Base-by-base conservation (phyloP, 345 rosid genomes). In the Aurinia saxatilis region DNA sequence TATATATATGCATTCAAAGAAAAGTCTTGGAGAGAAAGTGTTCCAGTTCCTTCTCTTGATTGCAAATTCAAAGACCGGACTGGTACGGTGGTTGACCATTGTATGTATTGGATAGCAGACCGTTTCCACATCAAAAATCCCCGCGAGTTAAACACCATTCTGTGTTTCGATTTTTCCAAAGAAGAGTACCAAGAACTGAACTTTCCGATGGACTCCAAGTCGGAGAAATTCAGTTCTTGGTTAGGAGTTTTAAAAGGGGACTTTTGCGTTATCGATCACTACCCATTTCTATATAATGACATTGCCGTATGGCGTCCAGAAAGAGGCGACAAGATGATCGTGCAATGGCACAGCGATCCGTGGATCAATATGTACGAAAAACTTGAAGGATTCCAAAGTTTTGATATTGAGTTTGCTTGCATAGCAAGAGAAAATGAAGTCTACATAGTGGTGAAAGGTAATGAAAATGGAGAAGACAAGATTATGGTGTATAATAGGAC, bases 101-200 rank as follows among this genome's bases (percentile, higher is more conserved):
- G 46, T 14, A 49, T 49, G 47, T 62, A 62, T 36, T 48, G 36
- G 66, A 39, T 50, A 45, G 66, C 21, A 31, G 10, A 60, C 44
- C 45, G 55, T 25, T 47, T 47, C 10, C 19, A 49, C 36, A 25
- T 23, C 10, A 54, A 60, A 47, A 61, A 13, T 10, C 4, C 37
- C 30, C 30, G 5, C 30, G n/a, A n/a, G n/a, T n/a, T n/a, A n/a
- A 27, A 27, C 30, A 27, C 3, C 25, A 48, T 60, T 13, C 42
- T 61, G 8, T 61, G 45, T 13, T 60, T 60, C 4, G 66, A 60
- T 35, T 60, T 19, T 18, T 14, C 8, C n/a, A 61, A 48, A 5
- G 56, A 61, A 23, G 16, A 23, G 36, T 61, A 34, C 47, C 12
- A 11, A 10, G 36, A 48, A 48, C 15, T 19, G 1, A 1, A 14